These are phyloP conservation scores for Plectosphaerella plurivora DNA, from an alignment of 2,329 filamentous ascomycete species.

Conservation along the genomic window DNA sequence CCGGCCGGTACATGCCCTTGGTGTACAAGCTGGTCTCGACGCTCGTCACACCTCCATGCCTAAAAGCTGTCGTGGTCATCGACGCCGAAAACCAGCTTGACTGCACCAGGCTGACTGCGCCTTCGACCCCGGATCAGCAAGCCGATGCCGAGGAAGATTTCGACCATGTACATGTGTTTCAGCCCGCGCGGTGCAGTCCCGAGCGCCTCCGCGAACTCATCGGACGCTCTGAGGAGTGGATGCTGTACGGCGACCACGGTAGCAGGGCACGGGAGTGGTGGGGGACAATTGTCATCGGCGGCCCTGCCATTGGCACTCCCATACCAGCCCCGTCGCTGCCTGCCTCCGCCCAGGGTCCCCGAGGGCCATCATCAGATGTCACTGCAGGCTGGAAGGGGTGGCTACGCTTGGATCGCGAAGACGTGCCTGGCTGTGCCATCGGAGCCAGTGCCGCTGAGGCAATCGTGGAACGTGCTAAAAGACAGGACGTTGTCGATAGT, in stretches of 20 bases:
- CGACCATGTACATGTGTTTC: slow-evolving; percentile 45
- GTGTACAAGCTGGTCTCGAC: slow-evolving; percentile 51
- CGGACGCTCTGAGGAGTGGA: slow-evolving; percentile 36
- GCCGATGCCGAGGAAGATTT: slow-evolving; percentile 26
- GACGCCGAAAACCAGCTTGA: slow-evolving; percentile 55
- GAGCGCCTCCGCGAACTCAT: slow-evolving; percentile 29
- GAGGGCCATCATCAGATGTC: slow-evolving; percentile 22
- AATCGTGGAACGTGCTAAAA: slow-evolving; percentile 30
- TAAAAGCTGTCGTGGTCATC: slow-evolving; percentile 47
- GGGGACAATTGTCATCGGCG: slow-evolving; percentile 53
- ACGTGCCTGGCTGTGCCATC: slow-evolving; percentile 31
- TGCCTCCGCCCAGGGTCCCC: slow-evolving; percentile 14
- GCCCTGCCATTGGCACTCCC: slow-evolving; percentile 21
- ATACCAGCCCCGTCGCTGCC: slow-evolving; percentile 13
- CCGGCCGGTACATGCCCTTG: slow-evolving; percentile 49
- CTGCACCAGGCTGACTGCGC: slow-evolving; percentile 33
- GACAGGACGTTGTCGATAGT: slow-evolving; percentile 33
- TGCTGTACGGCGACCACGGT: slow-evolving; percentile 43
- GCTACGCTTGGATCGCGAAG: slow-evolving; percentile 43
- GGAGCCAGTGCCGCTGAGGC: slow-evolving; percentile 41
- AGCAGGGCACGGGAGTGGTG: slow-evolving; percentile 48
- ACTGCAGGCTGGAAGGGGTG: slow-evolving; percentile 44
- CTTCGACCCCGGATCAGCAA: slow-evolving; percentile 18
- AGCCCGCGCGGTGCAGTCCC: slow-evolving; percentile 6
- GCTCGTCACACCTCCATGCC: slow-evolving; percentile 42